phyloP scores from a whole-genome alignment of 768 basidiomycete species.

The Ramaria sp. region DNA sequence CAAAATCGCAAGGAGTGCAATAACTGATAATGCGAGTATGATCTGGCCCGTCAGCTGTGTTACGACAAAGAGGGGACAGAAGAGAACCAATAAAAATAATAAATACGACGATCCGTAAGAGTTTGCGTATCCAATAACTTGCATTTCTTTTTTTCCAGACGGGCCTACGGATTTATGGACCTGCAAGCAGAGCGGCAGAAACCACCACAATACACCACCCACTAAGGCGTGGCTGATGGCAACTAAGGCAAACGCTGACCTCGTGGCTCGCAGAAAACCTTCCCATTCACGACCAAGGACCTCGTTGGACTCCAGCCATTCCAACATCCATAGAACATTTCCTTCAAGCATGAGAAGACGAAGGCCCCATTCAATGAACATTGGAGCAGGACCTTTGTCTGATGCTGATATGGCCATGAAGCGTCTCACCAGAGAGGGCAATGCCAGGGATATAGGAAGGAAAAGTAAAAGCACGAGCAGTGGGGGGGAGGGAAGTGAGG shows the following conservation, averaged over 20 bases:
- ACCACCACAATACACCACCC: slow-evolving; percentile 58
- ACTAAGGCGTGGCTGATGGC: slow-evolving; percentile 31
- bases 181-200: slow-evolving; percentile 64
- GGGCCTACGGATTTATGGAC: slow-evolving; percentile 28
- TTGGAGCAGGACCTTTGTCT: slow-evolving; percentile 57
- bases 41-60: slow-evolving; percentile 80
- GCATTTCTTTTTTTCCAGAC: slow-evolving; percentile 27
- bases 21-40: slow-evolving; percentile 47
- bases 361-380: slow-evolving; percentile 52
- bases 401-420: slow-evolving; percentile 60
- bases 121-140: slow-evolving; percentile 79
- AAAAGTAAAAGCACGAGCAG: slow-evolving; percentile 44
- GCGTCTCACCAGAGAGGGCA: slow-evolving; percentile 46
- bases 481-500: slow-evolving; percentile 58
- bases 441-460: slow-evolving; percentile 39
- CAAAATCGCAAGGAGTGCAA: slow-evolving; percentile 65
- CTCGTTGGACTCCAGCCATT: slow-evolving; percentile 59
- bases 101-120: slow-evolving; percentile 83
- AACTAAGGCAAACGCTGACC: slow-evolving; percentile 46
- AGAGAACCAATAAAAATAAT: slow-evolving; percentile 62
- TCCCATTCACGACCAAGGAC: slow-evolving; percentile 32
- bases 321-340: slow-evolving; percentile 66
- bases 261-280: slow-evolving; percentile 33
- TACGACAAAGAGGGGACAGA: slow-evolving; percentile 52
- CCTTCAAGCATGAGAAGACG: slow-evolving; percentile 49